These are phyloP conservation scores for Pholiota molesta DNA, from an alignment of 768 basidiomycete genomes.

Conservation along the genomic window DNA sequence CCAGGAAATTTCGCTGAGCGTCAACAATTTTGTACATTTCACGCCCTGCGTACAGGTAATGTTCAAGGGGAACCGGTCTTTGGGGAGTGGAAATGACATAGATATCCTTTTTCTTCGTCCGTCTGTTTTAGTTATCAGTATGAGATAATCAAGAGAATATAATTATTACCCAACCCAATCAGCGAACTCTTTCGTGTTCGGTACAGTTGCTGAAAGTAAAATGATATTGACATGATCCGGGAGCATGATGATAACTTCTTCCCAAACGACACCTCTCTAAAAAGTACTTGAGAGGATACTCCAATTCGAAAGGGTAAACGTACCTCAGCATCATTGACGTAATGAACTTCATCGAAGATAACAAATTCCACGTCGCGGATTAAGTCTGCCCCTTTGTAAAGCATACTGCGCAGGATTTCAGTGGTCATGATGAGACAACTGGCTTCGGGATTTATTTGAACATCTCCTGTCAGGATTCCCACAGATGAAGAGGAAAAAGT, in stretches of 20 bases:
- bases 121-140: conserved; percentile 46
- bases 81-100: conserved; percentile 98
- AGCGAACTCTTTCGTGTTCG: conserved; percentile 97
- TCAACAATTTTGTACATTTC: conserved; percentile 94
- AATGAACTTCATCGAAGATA: conserved; percentile 99
- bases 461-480: conserved; percentile 97
- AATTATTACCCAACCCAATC: conserved; percentile 94
- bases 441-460: conserved; percentile 98
- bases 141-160: background rate
- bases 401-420: conserved; percentile 96
- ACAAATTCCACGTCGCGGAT: conserved; percentile 99
- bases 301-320: conserved; percentile 11
- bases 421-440: conserved; percentile 98
- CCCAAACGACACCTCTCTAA: conserved; percentile 98
- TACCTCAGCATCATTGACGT: conserved; percentile 99
- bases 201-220: conserved; percentile 94
- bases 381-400: conserved; percentile 97
- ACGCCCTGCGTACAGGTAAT: conserved; percentile 93
- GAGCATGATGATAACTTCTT: conserved; percentile 99
- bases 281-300: background rate
- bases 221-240: conserved; percentile 99
- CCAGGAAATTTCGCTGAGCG: conserved; percentile 70
- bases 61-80: conserved; percentile 95
- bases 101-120: conserved; percentile 99
- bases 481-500: conserved; percentile 91